Evolutionary conservation across 441 rosid species (phyloP), one percentile per base, ranked within the genome.

Genomic region (Pelargonium australe): DNA sequence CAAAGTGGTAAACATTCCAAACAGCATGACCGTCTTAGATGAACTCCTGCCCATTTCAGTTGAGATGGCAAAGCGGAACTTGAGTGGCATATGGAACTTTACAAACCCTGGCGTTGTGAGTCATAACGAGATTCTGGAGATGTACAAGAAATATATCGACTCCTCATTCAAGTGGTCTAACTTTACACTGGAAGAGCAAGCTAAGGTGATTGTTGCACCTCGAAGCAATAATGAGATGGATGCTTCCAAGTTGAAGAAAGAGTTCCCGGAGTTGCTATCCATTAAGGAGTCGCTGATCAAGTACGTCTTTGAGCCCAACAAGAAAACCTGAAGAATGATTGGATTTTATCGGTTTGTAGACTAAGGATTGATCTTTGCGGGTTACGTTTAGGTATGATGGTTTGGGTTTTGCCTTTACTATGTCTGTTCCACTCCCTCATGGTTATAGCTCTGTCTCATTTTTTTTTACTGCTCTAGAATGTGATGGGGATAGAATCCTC

Each of bases 171-270:
- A 80, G 75, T 92, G 86, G 86, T 73, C 68, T 51, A 92, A 92
- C 87, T 90, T 92, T 81, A 89, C 83, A 40, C 70, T 90, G 66
- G 98, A 92, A 73, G 96, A 92, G 81, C 98, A 92, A 71, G 94
- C 98, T 13, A 85, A 92, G 81, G 96, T 90, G 76, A 92, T 92
- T 0, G 89, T 92, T 2, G 98, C 98, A 51, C 82, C 96, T 0
- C 77, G 98, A 64, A 90, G 96, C 86, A 92, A 92, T 75, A 92
- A 92, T 2, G 95, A 92, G 83, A 72, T 92, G 95, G 94, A 88
- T 65, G 92, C 89, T 20, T 65, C 89, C 25, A 92, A 92, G 85
- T 80, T 92, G 86, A 88, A 89, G 82, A 81, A 78, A 0, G 98
- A 92, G 87, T 90, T 92, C 70, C 96, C 95, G 0, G 93, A 87